Base-by-base conservation (phyloP, 371 early-diverging fungal species). In the Actinomortierella ambigua region DNA sequence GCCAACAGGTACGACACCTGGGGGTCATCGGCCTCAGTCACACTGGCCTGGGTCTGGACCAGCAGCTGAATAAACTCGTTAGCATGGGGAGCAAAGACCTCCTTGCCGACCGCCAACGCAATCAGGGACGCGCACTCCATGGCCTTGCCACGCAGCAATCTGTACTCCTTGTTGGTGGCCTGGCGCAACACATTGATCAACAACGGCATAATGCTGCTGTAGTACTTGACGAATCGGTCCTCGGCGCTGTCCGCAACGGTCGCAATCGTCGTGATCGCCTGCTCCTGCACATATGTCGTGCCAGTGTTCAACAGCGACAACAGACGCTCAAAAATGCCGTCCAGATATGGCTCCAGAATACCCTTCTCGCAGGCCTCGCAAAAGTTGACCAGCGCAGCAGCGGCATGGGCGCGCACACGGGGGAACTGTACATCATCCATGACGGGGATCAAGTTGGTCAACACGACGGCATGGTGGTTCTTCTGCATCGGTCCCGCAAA, bases 301-400 rank as follows among this genome's bases (percentile, higher is more conserved):
- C 83, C 77, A 5, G 90, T 89, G 69, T 85, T 87, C 58, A 97
- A 82, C 61, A 98, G 87, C 22, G 85, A 79, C 75, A 95, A 68
- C 48, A 97, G 88, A 59, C 89, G 89, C 61, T 90, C 88, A 65
- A 98, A 90, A 64, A 98, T 88, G 55, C 87, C 82, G 77, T 93
- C 93, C 60, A 98, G 81, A 69, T 93, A 96, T 28, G 93, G 94
- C 61, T 91, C 90, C 53, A 97, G 79, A 18, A 85, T 83, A 34
- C 86, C 81, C 75, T 90, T 85, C 69, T 91, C 86, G 22, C 90
- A 86, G 56, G 88, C 90, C 73, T 97, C 98, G 75, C 92, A 89
- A 69, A 98, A 95, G 85, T 99, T 99, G 68, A 98, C 95, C 81
- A 97, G 82, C 1, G 98, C 98, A 20, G 96, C 96, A 7, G 98